These are phyloP conservation scores for Sarcomyxa edulis DNA, from an alignment of 768 basidiomycete species.

Conservation along the genomic window DNA sequence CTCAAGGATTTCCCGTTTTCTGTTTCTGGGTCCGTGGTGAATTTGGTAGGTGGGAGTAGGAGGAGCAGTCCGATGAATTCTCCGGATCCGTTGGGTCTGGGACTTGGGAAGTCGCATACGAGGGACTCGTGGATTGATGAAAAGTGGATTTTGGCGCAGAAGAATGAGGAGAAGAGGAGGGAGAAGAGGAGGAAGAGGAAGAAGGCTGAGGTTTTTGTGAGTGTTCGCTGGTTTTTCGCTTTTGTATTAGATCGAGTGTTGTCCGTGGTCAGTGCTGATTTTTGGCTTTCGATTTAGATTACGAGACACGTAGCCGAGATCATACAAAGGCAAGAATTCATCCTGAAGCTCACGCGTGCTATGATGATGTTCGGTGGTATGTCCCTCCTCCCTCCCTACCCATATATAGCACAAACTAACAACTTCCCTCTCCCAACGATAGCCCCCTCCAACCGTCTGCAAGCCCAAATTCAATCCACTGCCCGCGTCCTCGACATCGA, in stretches of 20 bases:
- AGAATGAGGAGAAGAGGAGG: slow-evolving; percentile 27
- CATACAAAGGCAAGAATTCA: slow-evolving; percentile 76
- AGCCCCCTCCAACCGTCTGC: slow-evolving; percentile 81
- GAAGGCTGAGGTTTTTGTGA: slow-evolving; percentile 73
- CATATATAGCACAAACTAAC: too few relatives aligned
- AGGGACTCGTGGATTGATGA: too few relatives aligned
- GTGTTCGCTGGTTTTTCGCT: slow-evolving; percentile 15
- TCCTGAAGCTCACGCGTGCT: slow-evolving; percentile 76
- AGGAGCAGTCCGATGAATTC: slow-evolving; percentile 12
- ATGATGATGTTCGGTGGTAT: slow-evolving; percentile 90
- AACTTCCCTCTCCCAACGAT: too few relatives aligned
- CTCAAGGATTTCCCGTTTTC: slow-evolving; percentile 34
- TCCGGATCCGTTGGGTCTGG: too few relatives aligned
- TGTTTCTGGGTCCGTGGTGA: slow-evolving; percentile 10
- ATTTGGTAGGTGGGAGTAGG: slow-evolving; percentile 14
- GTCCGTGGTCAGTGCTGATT: background rate
- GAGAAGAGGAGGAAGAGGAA: slow-evolving; percentile 51
- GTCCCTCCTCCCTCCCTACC: too few relatives aligned
- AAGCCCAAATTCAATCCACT: slow-evolving; percentile 75
- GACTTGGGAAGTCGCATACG: too few relatives aligned
- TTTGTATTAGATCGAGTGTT: background rate
- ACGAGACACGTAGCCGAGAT: slow-evolving; percentile 82
- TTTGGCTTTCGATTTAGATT: slow-evolving; percentile 41
- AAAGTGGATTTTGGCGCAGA: too few relatives aligned
- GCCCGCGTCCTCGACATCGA: slow-evolving; percentile 73